phyloP scores from a whole-genome alignment of 2,329 filamentous ascomycete genomes.

The Xylariaceae sp. region DNA sequence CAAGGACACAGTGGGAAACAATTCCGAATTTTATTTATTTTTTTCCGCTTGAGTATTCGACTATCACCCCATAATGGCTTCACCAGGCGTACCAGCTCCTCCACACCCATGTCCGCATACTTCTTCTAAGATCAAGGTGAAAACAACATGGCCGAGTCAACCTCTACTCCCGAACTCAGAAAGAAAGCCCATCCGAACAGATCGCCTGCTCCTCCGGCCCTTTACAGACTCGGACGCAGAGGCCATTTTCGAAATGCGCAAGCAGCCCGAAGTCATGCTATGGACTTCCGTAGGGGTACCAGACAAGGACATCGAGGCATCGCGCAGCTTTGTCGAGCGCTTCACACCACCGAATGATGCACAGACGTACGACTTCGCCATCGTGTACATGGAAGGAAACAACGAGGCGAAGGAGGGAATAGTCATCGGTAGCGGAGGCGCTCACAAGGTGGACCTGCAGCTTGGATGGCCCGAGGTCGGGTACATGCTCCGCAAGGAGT shows the following conservation, averaged over 20 bases:
- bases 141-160: slow-evolving; percentile 53
- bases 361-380: slow-evolving; percentile 61
- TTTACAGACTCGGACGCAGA: slow-evolving; percentile 56
- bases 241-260: slow-evolving; percentile 58
- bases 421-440: slow-evolving; percentile 55
- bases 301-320: slow-evolving; percentile 53
- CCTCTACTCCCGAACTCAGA: slow-evolving; percentile 49
- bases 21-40: no score
- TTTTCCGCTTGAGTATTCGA: no score
- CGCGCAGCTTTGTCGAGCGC: slow-evolving; percentile 46
- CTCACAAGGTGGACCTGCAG: slow-evolving; percentile 41
- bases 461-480: slow-evolving; percentile 64
- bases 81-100: slow-evolving; percentile 8
- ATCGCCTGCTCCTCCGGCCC: slow-evolving; percentile 61
- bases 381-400: slow-evolving; percentile 41
- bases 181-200: slow-evolving; percentile 52
- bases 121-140: slow-evolving; percentile 46
- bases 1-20: no score
- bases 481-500: slow-evolving; percentile 59
- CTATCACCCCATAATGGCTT: slow-evolving; percentile 15
- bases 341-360: slow-evolving; percentile 57
- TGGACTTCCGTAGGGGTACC: slow-evolving; percentile 54
- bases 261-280: slow-evolving; percentile 66
- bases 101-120: not conserved
- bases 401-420: slow-evolving; percentile 56